Evolutionary conservation across 106 monocot species (phyloP).

Genomic region (Phalaenopsis equestris): DNA sequence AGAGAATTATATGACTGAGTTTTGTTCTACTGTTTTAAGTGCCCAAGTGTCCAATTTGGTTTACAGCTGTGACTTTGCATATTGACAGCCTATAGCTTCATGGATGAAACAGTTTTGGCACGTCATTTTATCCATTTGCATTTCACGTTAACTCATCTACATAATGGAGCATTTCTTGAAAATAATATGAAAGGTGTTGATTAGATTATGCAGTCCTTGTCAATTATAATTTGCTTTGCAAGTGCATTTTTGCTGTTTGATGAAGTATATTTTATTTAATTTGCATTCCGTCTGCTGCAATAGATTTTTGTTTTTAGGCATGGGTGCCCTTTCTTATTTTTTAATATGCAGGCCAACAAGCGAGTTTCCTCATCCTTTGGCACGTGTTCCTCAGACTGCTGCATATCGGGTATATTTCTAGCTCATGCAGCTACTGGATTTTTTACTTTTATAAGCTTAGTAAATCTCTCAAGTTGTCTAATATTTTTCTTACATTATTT

Average conservation of each 20-base stretch:
- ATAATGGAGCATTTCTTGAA: neutral
- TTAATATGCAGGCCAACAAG: slow-evolving; percentile 85
- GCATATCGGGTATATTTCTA: slow-evolving; percentile 54
- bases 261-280: slow-evolving; percentile 1
- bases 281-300: neutral
- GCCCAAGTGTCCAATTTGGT: no score
- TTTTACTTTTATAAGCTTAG: neutral
- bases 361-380: slow-evolving; percentile 87
- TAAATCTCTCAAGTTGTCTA: neutral
- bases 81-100: neutral
- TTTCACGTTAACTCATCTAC: neutral
- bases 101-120: neutral
- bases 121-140: neutral
- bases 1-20: no score
- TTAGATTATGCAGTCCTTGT: neutral
- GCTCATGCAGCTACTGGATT: neutral
- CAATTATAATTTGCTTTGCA: neutral
- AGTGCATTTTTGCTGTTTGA: neutral
- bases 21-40: no score
- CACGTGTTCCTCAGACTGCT: slow-evolving; percentile 82
- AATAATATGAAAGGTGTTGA: neutral
- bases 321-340: slow-evolving; percentile 33
- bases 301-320: slow-evolving; percentile 7
- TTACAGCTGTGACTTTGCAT: neutral
- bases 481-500: slow-evolving; percentile 1